These are phyloP conservation scores for Saitozyma podzolica DNA, from an alignment of 768 basidiomycete genomes.

Conservation along the genomic window DNA sequence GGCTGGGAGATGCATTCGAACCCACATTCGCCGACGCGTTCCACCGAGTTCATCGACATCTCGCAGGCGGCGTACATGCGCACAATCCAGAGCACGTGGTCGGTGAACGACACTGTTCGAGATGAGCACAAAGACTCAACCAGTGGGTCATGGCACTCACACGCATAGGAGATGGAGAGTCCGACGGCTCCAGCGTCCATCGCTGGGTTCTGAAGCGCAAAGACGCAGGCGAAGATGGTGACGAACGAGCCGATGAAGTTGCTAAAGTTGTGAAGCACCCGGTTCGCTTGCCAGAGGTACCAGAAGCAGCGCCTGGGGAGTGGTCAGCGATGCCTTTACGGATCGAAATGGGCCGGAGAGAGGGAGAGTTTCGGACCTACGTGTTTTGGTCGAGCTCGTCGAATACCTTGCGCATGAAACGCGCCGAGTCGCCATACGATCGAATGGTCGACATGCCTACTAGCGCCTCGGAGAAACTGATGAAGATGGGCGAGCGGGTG, in stretches of 20 bases:
- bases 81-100: constrained; percentile 55
- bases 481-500: constrained; percentile 53
- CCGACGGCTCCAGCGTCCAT: constrained; percentile 52
- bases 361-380: constrained; percentile 19
- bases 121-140: neutral
- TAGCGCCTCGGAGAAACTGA: constrained; percentile 53
- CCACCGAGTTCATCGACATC: constrained; percentile 56
- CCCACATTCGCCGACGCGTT: constrained; percentile 53
- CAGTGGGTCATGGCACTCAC: constrained; percentile 18
- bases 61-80: constrained; percentile 50
- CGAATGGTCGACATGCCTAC: constrained; percentile 54
- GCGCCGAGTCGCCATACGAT: constrained; percentile 54
- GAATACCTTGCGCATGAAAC: constrained; percentile 53
- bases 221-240: constrained; percentile 49
- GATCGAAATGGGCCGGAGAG: neutral
- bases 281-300: constrained; percentile 53
- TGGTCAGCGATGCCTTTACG: neutral
- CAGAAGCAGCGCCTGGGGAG: constrained; percentile 52
- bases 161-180: constrained; percentile 40
- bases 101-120: constrained; percentile 47
- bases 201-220: constrained; percentile 46
- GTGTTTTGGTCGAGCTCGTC: constrained; percentile 53
- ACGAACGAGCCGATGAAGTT: constrained; percentile 53
- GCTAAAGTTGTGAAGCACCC: constrained; percentile 48
- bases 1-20: neutral